Evolutionary conservation across 441 rosid genomes (phyloP).

Genomic region (Pelargonium fulgidum): DNA sequence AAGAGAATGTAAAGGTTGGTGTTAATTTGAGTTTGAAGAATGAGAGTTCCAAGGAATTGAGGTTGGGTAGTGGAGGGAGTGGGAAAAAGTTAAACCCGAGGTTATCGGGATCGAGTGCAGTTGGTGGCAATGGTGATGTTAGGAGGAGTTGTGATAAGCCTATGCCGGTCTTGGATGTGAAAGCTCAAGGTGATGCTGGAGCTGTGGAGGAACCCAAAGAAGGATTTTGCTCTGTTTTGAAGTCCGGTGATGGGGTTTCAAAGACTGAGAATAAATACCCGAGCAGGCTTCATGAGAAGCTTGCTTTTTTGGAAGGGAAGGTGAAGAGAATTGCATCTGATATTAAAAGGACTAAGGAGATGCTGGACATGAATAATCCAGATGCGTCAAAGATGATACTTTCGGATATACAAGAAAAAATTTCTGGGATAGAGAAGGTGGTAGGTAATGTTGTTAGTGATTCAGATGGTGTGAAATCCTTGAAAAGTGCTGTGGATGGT

Average conservation of each 20-base stretch:
- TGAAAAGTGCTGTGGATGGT: constrained; percentile 24
- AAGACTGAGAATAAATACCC: constrained; percentile 34
- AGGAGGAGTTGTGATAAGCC: constrained; percentile 19
- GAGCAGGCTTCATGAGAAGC: constrained; percentile 84
- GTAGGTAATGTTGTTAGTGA: constrained; percentile 45
- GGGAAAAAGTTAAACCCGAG: constrained; percentile 22
- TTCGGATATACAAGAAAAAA: constrained; percentile 80
- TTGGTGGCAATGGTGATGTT: constrained; percentile 13
- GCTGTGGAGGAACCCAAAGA: constrained; percentile 25
- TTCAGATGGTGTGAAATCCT: constrained; percentile 24
- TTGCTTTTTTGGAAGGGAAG: constrained; percentile 88
- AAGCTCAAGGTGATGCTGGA: constrained; percentile 14
- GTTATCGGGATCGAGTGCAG: constrained; percentile 26
- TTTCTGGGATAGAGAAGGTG: constrained; percentile 80
- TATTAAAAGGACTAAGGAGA: constrained; percentile 86
- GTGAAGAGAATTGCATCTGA: constrained; percentile 91
- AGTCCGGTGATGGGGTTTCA: constrained; percentile 4
- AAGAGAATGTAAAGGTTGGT: constrained; percentile 34
- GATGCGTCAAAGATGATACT: constrained; percentile 61
- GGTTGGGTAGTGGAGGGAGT: constrained; percentile 18
- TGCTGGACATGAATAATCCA: constrained; percentile 79
- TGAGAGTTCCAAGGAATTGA: constrained; percentile 18
- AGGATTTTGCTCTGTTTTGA: constrained; percentile 23
- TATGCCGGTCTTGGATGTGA: background rate
- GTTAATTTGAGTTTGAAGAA: constrained; percentile 29